These are phyloP conservation scores for Cordyceps tenuipes DNA, from an alignment of 2,329 filamentous ascomycete species.

Conservation along the genomic window DNA sequence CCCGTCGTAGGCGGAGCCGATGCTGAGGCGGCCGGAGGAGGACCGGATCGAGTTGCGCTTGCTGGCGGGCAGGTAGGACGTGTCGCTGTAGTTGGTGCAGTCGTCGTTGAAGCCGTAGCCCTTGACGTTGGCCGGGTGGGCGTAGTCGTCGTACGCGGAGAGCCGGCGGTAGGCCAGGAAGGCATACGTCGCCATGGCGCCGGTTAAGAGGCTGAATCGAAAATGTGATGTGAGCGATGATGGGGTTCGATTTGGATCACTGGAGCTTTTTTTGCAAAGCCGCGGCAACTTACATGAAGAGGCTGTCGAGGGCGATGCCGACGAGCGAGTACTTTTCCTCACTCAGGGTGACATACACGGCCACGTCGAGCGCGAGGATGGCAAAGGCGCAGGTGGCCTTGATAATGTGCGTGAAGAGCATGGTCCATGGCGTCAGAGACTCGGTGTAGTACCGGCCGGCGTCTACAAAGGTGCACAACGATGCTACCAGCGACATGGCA, in stretches of 20 bases:
- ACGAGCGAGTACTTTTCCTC: slow-evolving; percentile 40
- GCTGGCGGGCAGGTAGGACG: slow-evolving; percentile 20
- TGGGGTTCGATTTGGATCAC: no score
- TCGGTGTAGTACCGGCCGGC: slow-evolving; percentile 39
- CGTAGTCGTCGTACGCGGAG: slow-evolving; percentile 41
- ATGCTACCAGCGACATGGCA: slow-evolving; percentile 37
- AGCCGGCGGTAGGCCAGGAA: slow-evolving; percentile 39
- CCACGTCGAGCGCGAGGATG: slow-evolving; percentile 42
- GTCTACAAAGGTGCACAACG: slow-evolving; percentile 39
- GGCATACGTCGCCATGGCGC: slow-evolving; percentile 39
- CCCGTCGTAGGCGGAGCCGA: slow-evolving; percentile 18
- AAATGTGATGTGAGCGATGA: slow-evolving; percentile 9
- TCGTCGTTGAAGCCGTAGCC: slow-evolving; percentile 36
- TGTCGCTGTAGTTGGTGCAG: slow-evolving; percentile 19
- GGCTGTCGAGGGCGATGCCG: slow-evolving; percentile 40
- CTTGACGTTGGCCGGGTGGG: slow-evolving; percentile 41
- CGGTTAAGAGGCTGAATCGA: slow-evolving; percentile 30
- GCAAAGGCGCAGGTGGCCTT: slow-evolving; percentile 39
- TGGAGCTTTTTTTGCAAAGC: no score
- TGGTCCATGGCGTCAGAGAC: slow-evolving; percentile 44
- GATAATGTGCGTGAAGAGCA: slow-evolving; percentile 43
- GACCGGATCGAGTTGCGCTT: slow-evolving; percentile 21
- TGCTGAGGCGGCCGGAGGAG: slow-evolving; percentile 20
- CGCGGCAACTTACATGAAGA: slow-evolving; percentile 35
- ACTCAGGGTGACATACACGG: slow-evolving; percentile 37